phyloP scores from a whole-genome alignment of 31 red algal genomes.

The Bonnemaisonia californica region DNA sequence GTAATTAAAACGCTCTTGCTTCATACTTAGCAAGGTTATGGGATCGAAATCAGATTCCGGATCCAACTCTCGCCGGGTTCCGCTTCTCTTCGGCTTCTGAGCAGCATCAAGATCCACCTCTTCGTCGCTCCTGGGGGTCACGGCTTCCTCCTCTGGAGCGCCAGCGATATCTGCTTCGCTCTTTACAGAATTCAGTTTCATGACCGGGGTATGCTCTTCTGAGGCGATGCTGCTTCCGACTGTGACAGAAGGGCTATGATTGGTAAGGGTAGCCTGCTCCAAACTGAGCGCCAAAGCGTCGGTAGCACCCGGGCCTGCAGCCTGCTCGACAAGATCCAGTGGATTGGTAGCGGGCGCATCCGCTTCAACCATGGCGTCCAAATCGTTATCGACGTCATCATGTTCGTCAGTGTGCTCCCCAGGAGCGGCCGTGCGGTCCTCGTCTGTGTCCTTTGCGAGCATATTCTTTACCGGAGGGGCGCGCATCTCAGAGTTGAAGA shows the following conservation, averaged over 20 bases:
- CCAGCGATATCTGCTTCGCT: neutral
- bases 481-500: conserved; percentile 12
- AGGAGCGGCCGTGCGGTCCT: neutral
- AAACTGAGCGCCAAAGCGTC: no score
- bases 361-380: neutral
- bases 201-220: neutral
- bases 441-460: neutral
- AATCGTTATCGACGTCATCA: neutral
- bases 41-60: conserved; percentile 60
- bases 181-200: neutral
- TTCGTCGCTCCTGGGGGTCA: neutral
- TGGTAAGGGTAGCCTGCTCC: no score
- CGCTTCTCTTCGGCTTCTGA: neutral
- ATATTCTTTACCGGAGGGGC: neutral
- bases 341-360: neutral
- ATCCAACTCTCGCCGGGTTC: neutral
- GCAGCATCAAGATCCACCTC: neutral
- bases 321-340: neutral
- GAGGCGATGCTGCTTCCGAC: neutral
- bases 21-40: conserved; percentile 82
- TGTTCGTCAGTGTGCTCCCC: neutral
- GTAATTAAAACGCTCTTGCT: conserved; percentile 99
- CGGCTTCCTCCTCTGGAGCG: neutral
- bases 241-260: no score
- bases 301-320: neutral